Evolutionary conservation across 192 early-diverging fungal species (phyloP).

Genomic region (Mortierella alpina): DNA sequence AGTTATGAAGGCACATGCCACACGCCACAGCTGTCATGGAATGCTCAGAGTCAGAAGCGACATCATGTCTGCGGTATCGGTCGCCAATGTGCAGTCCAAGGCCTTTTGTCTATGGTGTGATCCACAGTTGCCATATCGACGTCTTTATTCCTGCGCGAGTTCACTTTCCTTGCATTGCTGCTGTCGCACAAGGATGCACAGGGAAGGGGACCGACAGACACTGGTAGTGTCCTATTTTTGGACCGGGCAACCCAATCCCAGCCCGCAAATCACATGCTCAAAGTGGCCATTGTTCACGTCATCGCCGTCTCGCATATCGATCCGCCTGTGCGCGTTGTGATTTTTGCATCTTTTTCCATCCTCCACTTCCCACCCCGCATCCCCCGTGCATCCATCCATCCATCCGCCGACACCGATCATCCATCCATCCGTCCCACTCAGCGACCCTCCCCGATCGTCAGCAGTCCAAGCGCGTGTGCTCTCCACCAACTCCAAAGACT

Average conservation of each 20-base stretch:
- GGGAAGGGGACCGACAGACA: background rate
- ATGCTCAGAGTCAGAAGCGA: no score
- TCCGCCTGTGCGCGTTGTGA: background rate
- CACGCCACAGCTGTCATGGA: no score
- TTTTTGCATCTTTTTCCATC: background rate
- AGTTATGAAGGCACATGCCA: conserved; percentile 2
- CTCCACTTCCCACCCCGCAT: background rate
- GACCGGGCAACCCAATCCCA: background rate
- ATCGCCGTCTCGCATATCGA: background rate
- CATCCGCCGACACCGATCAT: background rate
- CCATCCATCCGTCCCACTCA: conserved; percentile 31
- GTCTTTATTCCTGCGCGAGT: no score
- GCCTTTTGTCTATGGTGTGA: no score
- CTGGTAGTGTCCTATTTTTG: no score
- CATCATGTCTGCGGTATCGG: no score
- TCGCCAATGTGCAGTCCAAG: no score
- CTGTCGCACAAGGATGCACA: background rate
- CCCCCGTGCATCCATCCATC: conserved; percentile 5
- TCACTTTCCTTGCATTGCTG: no score
- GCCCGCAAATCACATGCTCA: background rate
- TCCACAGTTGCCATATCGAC: no score
- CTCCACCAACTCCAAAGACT: background rate
- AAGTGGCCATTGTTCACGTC: background rate
- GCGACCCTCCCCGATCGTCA: background rate
- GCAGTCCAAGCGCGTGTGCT: conserved; percentile 5